A percentile compares a stretch with the other conserved stretches of the same genome.
These are phyloP conservation scores for Boehmeria nivea DNA, from an alignment of 306 rosid genomes.

Conservation along the genomic window DNA sequence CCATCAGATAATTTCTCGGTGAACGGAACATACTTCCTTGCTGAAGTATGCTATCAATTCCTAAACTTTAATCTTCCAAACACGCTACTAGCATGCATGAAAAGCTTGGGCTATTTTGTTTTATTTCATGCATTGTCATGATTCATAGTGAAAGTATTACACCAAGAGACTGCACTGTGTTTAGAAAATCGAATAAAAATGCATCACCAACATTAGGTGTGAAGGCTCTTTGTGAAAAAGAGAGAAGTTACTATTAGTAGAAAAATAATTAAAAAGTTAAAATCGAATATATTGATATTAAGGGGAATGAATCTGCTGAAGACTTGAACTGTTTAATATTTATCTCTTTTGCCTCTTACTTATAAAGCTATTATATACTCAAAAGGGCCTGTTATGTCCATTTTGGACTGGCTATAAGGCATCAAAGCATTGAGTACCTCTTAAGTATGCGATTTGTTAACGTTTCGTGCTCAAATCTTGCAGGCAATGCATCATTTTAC, in stretches of 20 bases:
- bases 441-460: not conserved
- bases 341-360: no score
- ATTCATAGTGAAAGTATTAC: no score
- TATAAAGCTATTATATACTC: not conserved
- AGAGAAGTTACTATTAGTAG: no score
- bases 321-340: no score
- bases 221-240: no score
- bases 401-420: conserved; percentile 12
- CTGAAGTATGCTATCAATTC: conserved; percentile 63
- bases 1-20: conserved; percentile 48
- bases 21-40: conserved; percentile 84
- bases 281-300: no score
- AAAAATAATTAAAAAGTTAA: no score
- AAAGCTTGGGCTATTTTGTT: not conserved
- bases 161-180: no score
- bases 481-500: conserved; percentile 74
- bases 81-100: not conserved
- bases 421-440: not conserved
- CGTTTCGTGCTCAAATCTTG: conserved; percentile 15
- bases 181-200: no score
- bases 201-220: no score
- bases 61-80: not conserved
- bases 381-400: not conserved
- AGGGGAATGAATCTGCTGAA: no score
- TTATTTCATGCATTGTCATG: not conserved